Percentiles rank a stretch among this genome's conserved stretches.
These are phyloP conservation scores for Dactylellina leptospora DNA, from an alignment of 2,329 filamentous ascomycete species.

Conservation along the genomic window DNA sequence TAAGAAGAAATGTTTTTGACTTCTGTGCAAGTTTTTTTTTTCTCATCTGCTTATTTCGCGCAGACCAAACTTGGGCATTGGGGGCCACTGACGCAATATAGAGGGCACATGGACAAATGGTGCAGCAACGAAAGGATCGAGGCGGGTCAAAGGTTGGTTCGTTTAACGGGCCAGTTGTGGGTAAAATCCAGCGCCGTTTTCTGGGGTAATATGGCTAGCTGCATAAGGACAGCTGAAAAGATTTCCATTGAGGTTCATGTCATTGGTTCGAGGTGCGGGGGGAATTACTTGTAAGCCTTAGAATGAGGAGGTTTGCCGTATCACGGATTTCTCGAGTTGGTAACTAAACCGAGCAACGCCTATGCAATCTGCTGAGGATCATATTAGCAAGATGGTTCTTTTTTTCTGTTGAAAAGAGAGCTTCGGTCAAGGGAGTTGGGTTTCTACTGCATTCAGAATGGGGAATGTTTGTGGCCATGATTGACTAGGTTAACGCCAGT, in stretches of 20 bases:
- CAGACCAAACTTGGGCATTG: too few relatives aligned
- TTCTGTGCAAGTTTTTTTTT: conserved; percentile 21
- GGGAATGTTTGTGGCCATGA: conserved; percentile 24
- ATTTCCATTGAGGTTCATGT: conserved; percentile 34
- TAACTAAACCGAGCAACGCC: too few relatives aligned
- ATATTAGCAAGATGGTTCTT: neutral
- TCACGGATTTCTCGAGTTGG: too few relatives aligned
- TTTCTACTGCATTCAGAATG: conserved; percentile 26
- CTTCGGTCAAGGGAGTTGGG: neutral
- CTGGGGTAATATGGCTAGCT: conserved; percentile 52
- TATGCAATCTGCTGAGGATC: too few relatives aligned
- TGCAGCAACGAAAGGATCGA: conserved; percentile 43
- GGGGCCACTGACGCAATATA: conserved; percentile 50
- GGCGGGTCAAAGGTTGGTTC: conserved; percentile 12
- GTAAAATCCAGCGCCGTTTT: conserved; percentile 45
- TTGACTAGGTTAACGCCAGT: conserved; percentile 6
- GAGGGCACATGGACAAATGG: conserved; percentile 52
- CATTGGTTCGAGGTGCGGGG: conserved; percentile 14
- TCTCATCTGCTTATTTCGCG: conserved; percentile 26
- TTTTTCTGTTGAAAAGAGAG: conserved; percentile 9
- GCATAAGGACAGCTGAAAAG: conserved; percentile 43
- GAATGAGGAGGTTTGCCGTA: too few relatives aligned
- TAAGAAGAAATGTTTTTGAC: conserved; percentile 12
- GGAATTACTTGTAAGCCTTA: neutral
- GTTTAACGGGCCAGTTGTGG: conserved; percentile 29